Conservation (phyloP, 2,329 filamentous ascomycete genomes). For the Colletotrichum sidae region DNA sequence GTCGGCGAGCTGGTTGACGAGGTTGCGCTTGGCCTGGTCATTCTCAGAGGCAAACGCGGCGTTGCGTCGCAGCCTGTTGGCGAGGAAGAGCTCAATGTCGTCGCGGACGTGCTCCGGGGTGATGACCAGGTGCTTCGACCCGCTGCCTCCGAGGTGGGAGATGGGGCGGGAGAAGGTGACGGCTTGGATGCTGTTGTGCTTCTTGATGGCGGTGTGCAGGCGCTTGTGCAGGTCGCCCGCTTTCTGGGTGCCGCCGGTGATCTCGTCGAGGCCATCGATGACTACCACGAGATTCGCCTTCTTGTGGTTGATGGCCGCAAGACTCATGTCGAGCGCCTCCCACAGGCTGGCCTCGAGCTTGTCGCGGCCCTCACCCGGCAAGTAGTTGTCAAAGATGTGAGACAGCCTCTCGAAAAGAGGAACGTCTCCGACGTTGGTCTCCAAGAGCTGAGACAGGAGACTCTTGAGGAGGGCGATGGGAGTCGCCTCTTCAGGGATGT, state of each 20-base stretch:
- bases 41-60: slow-evolving; percentile 36
- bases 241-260: slow-evolving; percentile 41
- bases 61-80: slow-evolving; percentile 40
- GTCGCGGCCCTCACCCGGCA: slow-evolving; percentile 39
- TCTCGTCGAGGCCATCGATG: slow-evolving; percentile 52
- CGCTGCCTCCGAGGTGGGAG: slow-evolving; percentile 44
- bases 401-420: slow-evolving; percentile 48
- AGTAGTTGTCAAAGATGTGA: slow-evolving; percentile 42
- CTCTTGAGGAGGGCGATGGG: slow-evolving; percentile 49
- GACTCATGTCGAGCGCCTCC: slow-evolving; percentile 47
- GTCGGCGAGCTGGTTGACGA: slow-evolving; percentile 45
- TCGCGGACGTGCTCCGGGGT: slow-evolving; percentile 46
- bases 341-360: slow-evolving; percentile 48
- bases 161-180: slow-evolving; percentile 51
- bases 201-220: slow-evolving; percentile 45
- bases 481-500: slow-evolving; percentile 46
- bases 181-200: slow-evolving; percentile 44
- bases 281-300: slow-evolving; percentile 47
- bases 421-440: slow-evolving; percentile 52
- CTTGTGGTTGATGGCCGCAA: slow-evolving; percentile 45
- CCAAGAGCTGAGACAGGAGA: slow-evolving; percentile 51
- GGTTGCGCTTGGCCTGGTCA: slow-evolving; percentile 37
- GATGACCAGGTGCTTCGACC: slow-evolving; percentile 46
- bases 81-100: slow-evolving; percentile 48
- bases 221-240: slow-evolving; percentile 45